Base-by-base conservation (phyloP, 1,284 basidiomycete species). In the Ceratobasidium theobromae region DNA sequence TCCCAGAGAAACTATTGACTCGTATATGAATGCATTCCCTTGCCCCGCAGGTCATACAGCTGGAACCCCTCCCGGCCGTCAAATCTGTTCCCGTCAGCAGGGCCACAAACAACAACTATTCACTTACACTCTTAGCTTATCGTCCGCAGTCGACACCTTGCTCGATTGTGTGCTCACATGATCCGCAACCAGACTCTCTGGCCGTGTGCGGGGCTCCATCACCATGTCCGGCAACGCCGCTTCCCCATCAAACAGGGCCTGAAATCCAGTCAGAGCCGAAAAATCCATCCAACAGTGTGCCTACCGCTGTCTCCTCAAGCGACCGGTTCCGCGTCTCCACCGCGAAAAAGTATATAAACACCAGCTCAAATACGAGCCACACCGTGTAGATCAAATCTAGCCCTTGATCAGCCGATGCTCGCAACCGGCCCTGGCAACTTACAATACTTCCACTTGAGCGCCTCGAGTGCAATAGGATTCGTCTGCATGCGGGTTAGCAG, bases 301-400 rank as follows among this genome's bases (percentile, higher is more conserved):
- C n/a, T 48, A 62, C 67, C 5, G 70, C 70, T 23, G 68, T 71
- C 77, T 91, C 88, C 75, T 91, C 88, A 67, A 90, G 79, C 11
- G 86, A 84, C 67, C 81, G 82, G 28, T 70, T 67, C 21, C 51
- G 62, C 3, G 71, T 69, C 30, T 71, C 66, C 38, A 71, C 65
- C 73, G 89, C 75, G 75, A 82, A 86, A 76, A 86, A 76, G 77
- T 81, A 88, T 71, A 84, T 75, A 80, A 84, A 88, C 43, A 82
- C 77, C 66, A 80, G 73, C 77, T 89, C 86, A 74, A 84, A 83
- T 28, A 77, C 78, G 69, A 89, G 79, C 85, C 86, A 88, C 73
- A 78, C 81, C 74, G 85, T 82, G 76, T 75, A 75, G 52, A 75
- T 72, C 55, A 71, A 67, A 70, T 74, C 75, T 72, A 52, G 8